Conservation (phyloP, 768 basidiomycete genomes). For the Mycena pura region DNA sequence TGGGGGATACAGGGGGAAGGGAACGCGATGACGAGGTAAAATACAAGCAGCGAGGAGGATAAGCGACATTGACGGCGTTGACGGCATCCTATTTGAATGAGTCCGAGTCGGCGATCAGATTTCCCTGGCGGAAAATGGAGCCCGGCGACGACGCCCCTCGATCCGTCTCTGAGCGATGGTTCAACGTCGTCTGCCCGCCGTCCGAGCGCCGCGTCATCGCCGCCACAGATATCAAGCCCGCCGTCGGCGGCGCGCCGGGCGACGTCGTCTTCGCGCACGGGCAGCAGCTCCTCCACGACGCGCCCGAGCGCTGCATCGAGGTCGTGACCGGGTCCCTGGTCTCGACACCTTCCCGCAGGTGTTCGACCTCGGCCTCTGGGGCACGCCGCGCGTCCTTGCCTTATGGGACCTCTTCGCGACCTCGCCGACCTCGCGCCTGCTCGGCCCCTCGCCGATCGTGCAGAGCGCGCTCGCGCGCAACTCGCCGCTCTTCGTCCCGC, state of each 20-base stretch:
- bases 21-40: no score
- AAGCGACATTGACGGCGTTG: no score
- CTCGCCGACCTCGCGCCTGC: conserved; percentile 49
- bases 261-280: conserved; percentile 25
- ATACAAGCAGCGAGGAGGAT: no score
- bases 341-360: conserved; percentile 47
- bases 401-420: conserved; percentile 52
- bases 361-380: conserved; percentile 55
- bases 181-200: conserved; percentile 33
- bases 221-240: conserved; percentile 27
- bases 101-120: no score
- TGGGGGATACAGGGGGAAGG: no score
- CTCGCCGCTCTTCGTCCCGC: conserved; percentile 45
- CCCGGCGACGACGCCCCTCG: conserved; percentile 31
- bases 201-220: conserved; percentile 27
- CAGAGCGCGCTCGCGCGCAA: conserved; percentile 50
- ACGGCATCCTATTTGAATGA: no score
- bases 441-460: conserved; percentile 51
- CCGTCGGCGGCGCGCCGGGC: conserved; percentile 18
- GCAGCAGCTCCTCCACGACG: conserved; percentile 27
- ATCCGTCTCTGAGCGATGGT: conserved; percentile 31
- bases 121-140: no score
- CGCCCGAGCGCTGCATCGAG: conserved; percentile 39
- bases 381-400: conserved; percentile 43
- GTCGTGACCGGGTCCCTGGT: conserved; percentile 37